phyloP scores from a whole-genome alignment of 225 moss, liverwort and hornwort species.

The Neckera pumila region DNA sequence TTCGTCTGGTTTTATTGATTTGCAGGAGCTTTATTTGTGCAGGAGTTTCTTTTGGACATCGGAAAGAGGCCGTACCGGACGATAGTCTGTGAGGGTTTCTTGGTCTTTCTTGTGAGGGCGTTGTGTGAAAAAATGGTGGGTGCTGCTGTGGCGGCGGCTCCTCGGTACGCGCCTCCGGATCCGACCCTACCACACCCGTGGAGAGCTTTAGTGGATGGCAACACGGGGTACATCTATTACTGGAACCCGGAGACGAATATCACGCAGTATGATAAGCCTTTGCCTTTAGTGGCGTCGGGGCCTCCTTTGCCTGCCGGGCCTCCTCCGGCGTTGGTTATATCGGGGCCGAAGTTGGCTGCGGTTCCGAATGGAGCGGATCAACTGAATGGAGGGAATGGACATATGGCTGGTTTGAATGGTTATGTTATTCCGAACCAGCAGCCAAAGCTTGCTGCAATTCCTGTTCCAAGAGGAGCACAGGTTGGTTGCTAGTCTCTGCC shows the following conservation, averaged over 20 bases:
- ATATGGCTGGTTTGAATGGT: conserved; percentile 36
- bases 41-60: background rate
- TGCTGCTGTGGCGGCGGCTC: conserved; percentile 72
- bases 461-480: conserved; percentile 65
- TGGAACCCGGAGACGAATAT: conserved; percentile 96
- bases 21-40: background rate
- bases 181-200: conserved; percentile 73
- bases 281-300: conserved; percentile 41
- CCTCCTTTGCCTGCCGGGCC: conserved; percentile 63
- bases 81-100: background rate
- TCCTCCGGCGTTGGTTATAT: conserved; percentile 42
- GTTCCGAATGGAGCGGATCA: conserved; percentile 56
- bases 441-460: conserved; percentile 89
- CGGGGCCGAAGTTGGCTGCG: conserved; percentile 65
- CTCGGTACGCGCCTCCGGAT: conserved; percentile 87
- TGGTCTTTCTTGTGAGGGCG: background rate
- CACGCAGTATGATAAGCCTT: conserved; percentile 88
- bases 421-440: conserved; percentile 45
- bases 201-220: conserved; percentile 86
- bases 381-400: conserved; percentile 64
- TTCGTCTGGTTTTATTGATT: background rate
- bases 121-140: conserved; percentile 62
- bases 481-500: conserved; percentile 1
- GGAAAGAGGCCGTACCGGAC: background rate
- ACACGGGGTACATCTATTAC: conserved; percentile 79